Base-by-base conservation (phyloP, 176 grass and related monocot species). In the Panicum miliaceum region DNA sequence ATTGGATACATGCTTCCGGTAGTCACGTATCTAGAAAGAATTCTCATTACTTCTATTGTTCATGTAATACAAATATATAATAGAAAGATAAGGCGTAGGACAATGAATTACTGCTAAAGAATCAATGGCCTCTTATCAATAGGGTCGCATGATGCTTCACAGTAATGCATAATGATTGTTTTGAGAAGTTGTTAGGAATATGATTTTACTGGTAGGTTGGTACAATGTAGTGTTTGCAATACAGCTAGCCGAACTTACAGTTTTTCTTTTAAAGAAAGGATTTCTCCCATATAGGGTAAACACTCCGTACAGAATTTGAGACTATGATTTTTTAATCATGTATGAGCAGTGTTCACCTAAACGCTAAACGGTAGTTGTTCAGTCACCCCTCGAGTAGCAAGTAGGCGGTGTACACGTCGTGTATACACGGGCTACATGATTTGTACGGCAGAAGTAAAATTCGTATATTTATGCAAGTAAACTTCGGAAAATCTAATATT, bases 21-120 rank as follows among this genome's bases (percentile, higher is more conserved):
- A 92, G 53, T 95, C 93, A 35, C 83, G 85, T 75, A 92, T 87
- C 93, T 95, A 85, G 40, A 90, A 73, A 75, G 46, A 90, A 79
- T 71, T 58, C 81, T 26, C 74, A 88, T 80, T 19, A 53, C 34
- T 78, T 67, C 51, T 56, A 43, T 58, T 10, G 26, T 60, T 64
- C 40, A 74, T 68, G 11, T 26, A 32, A 38, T 57, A 73, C 34
- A 0, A 12, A 86, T 32, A 32, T 32, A 32, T 18, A 63, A 52
- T 22, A 84, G 3, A 26, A 73, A 78, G 63, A 19, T 23, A 68
- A 52, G 5, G 64, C 26, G 56, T 12, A 56, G 15, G 65, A 36
- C 29, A 74, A 75, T 68, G 5, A 70, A 16, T 34, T 68, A 57
- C 53, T 9, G 53, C 75, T 84, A 61, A 66, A 81, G n/a, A 78